These are phyloP conservation scores for Phlegmacium glaucopus DNA, from an alignment of 768 basidiomycete genomes.

Conservation along the genomic window DNA sequence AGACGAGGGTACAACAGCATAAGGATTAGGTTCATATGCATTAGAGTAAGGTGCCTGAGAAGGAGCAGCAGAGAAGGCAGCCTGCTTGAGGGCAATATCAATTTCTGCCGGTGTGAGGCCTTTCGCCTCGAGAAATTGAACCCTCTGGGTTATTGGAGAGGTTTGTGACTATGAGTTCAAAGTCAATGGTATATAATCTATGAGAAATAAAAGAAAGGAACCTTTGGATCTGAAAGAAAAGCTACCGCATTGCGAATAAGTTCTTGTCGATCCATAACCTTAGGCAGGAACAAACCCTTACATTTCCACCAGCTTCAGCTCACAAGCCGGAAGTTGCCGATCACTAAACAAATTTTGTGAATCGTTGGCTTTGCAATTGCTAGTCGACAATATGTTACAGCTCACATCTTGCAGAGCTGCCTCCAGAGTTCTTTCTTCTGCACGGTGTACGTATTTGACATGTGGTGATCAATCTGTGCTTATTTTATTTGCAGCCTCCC, in stretches of 20 bases:
- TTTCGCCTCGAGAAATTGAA: slow-evolving; percentile 95
- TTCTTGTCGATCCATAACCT: slow-evolving; percentile 62
- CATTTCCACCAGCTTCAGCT: slow-evolving; percentile 13
- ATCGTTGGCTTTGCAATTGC: slow-evolving; percentile 11
- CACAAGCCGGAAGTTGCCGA: slow-evolving; percentile 21
- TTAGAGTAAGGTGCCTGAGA: slow-evolving; percentile 32
- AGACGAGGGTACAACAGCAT: slow-evolving; percentile 30
- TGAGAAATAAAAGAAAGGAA: slow-evolving; percentile 17
- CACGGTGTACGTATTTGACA: slow-evolving; percentile 36
- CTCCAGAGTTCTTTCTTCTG: slow-evolving; percentile 42
- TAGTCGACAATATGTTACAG: slow-evolving; percentile 41
- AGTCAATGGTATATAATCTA: background rate
- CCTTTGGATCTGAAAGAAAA: slow-evolving; percentile 86
- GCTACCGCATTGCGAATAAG: slow-evolving; percentile 78
- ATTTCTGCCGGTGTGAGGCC: slow-evolving; percentile 84
- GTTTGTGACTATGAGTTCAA: slow-evolving; percentile 55
- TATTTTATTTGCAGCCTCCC: slow-evolving; percentile 23
- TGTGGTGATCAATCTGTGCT: slow-evolving; percentile 1
- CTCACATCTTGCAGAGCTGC: slow-evolving; percentile 49
- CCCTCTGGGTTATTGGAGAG: slow-evolving; percentile 77
- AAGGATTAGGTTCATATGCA: slow-evolving; percentile 40
- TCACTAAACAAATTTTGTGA: slow-evolving; percentile 23
- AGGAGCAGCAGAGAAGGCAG: slow-evolving; percentile 30
- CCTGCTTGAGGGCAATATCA: slow-evolving; percentile 75
- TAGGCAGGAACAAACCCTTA: slow-evolving; percentile 13